Evolutionary conservation across 805 yeast species (phyloP), one percentile per base, ranked within the genome.

Genomic region (Saturnispora kantuleensis): DNA sequence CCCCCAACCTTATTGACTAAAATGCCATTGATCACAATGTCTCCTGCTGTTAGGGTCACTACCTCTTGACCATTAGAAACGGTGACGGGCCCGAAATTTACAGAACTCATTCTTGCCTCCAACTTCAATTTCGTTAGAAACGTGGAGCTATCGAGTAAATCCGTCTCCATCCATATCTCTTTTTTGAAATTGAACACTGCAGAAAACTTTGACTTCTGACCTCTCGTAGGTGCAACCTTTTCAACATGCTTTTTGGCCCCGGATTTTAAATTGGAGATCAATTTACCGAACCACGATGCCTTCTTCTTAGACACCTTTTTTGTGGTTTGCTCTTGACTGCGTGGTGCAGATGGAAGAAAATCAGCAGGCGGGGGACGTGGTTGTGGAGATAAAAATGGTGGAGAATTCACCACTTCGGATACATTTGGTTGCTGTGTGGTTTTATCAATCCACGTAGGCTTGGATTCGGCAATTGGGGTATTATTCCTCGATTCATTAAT

Each of bases 1-100:
- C 48, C 44, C 3, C 64, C 65, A 13, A 58, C 55, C 28, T 54
- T 57, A 32, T 55, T 58, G 31, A 55, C 55, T 6, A 52, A 38
- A 26, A 57, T 61, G 26, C 56, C 40, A 10, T 50, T 44, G 26
- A 61, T 48, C 5, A 26, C 15, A 6, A 31, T 11, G 3, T 47
- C 21, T 44, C 45, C 15, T 18, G 13, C 30, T 28, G 12, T 10
- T 38, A n/a, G 33, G 7, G 4, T 9, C 13, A 15, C 17, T 3
- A 15, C 31, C 38, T 48, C n/a, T 31, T 39, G 5, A 45, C 31
- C 10, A 47, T 50, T 29, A 13, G 5, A 29, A 29, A 35, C 29
- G 26, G 26, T 21, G 26, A 4, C 16, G n/a, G 8, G 7, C 2
- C n/a, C 34, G 11, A 8, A 46, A 11, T 33, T 31, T 38, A 11